Percentiles rank a stretch among this genome's conserved stretches.
phyloP scores from a whole-genome alignment of 208 protist genomes.

The Trypanosoma congolense region DNA sequence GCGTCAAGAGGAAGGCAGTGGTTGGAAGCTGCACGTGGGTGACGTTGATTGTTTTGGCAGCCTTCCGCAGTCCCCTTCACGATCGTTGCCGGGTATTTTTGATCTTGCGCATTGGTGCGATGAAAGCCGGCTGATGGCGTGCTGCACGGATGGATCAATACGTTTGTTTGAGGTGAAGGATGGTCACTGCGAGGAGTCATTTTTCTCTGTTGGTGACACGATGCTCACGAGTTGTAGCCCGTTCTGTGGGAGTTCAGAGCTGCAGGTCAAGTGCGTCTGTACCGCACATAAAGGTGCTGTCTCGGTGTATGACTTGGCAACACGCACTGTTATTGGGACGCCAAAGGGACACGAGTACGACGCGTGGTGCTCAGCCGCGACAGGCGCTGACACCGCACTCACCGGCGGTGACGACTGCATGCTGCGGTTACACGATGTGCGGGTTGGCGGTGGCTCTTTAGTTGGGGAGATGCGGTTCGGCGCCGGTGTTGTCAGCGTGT shows the following conservation, averaged over 20 bases:
- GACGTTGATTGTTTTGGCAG: not conserved
- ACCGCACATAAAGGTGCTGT: conserved; percentile 68
- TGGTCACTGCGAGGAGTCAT: conserved; percentile 2
- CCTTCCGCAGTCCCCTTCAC: not conserved
- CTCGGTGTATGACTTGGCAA: conserved; percentile 35
- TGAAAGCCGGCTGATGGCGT: conserved; percentile 25
- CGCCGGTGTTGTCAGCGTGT: conserved; percentile 76
- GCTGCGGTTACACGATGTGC: conserved; percentile 54
- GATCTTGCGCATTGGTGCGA: conserved; percentile 27
- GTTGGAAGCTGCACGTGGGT: too few species aligned
- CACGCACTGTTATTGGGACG: conserved; percentile 17
- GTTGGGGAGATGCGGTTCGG: conserved; percentile 38
- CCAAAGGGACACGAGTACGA: conserved; percentile 76
- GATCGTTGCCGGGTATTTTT: conserved; percentile 59
- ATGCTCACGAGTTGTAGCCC: conserved; percentile 79
- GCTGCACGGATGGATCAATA: conserved; percentile 71
- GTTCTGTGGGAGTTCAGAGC: conserved; percentile 16
- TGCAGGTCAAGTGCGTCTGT: conserved; percentile 26
- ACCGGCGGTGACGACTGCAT: conserved; percentile 80
- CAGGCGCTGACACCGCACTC: conserved; percentile 23
- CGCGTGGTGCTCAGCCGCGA: conserved; percentile 73
- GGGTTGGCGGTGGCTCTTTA: conserved; percentile 19
- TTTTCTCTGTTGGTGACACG: conserved; percentile 42
- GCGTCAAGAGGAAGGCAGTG: not conserved
- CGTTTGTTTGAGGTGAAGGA: conserved; percentile 32